Evolutionary conservation across 106 monocot genomes (phyloP).

Genomic region (Cymbidium sinense): DNA sequence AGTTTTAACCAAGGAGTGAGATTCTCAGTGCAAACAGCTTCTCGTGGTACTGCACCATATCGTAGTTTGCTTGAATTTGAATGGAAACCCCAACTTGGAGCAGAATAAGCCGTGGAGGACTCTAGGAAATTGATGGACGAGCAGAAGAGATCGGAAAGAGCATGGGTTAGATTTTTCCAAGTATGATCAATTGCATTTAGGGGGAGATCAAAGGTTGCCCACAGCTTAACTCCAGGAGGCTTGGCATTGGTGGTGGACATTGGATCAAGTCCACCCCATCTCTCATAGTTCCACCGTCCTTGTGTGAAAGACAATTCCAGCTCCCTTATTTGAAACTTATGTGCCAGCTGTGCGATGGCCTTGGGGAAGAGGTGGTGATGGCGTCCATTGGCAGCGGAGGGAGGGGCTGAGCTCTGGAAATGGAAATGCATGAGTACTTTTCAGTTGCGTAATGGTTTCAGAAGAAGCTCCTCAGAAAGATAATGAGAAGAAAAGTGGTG

Average conservation of each 20-base stretch:
- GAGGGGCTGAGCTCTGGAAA: slow-evolving; percentile 56
- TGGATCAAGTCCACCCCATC: slow-evolving; percentile 80
- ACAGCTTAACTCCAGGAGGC: slow-evolving; percentile 94
- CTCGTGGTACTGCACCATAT: slow-evolving; percentile 93
- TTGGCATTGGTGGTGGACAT: slow-evolving; percentile 73
- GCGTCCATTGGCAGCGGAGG: slow-evolving; percentile 44
- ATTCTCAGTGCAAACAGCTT: slow-evolving; percentile 98
- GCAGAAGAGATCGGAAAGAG: slow-evolving; percentile 94
- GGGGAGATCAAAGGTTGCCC: slow-evolving; percentile 75
- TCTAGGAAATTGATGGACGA: slow-evolving; percentile 93
- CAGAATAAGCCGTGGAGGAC: slow-evolving; percentile 62
- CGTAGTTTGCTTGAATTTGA: slow-evolving; percentile 47
- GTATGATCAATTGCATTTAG: slow-evolving; percentile 51
- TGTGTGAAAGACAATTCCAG: slow-evolving; percentile 91
- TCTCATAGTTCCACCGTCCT: slow-evolving; percentile 92
- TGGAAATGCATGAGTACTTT: slow-evolving; percentile 86
- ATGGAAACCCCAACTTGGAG: slow-evolving; percentile 68
- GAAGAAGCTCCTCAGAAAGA: slow-evolving; percentile 69
- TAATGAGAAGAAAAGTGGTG: slow-evolving; percentile 8
- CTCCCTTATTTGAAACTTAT: slow-evolving; percentile 68
- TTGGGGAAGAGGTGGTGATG: slow-evolving; percentile 95
- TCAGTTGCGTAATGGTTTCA: slow-evolving; percentile 72
- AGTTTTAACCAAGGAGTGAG: slow-evolving; percentile 99
- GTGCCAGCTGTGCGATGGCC: slow-evolving; percentile 79
- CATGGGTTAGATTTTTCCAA: slow-evolving; percentile 86